Percentiles rank a stretch among this genome's conserved stretches.
Conservation (phyloP, 371 early-diverging fungal species). For the Mortierella sp. region DNA sequence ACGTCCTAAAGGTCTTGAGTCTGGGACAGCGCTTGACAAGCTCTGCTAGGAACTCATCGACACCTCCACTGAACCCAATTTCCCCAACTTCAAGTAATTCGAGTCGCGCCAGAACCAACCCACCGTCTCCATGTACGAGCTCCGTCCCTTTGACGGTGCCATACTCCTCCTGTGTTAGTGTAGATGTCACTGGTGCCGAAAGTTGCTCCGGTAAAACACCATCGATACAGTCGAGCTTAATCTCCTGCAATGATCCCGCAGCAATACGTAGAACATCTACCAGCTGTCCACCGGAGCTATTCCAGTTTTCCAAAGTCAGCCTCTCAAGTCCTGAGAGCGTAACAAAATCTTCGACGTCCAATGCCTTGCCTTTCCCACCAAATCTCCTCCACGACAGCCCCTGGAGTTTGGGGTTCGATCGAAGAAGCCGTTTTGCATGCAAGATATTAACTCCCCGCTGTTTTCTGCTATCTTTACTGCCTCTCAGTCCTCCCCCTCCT, state of each 20-base stretch:
- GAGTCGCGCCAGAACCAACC: not conserved
- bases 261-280: not conserved
- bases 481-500: too few relatives aligned
- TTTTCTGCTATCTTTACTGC: too few relatives aligned
- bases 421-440: too few relatives aligned
- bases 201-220: not conserved
- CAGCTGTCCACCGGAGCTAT: not conserved
- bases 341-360: not conserved
- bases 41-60: not conserved
- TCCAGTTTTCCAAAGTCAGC: not conserved
- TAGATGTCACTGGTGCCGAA: too few relatives aligned
- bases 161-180: too few relatives aligned
- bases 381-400: too few relatives aligned
- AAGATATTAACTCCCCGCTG: too few relatives aligned
- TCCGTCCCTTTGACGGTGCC: too few relatives aligned
- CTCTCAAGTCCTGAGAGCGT: not conserved
- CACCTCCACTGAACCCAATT: not conserved
- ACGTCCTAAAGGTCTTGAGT: not conserved
- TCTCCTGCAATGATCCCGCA: not conserved
- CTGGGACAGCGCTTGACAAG: not conserved
- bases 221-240: not conserved
- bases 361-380: too few relatives aligned
- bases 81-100: not conserved
- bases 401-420: too few relatives aligned
- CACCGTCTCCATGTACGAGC: not conserved